Conservation (phyloP, 257 asterid species). For the Solanum sitiens region DNA sequence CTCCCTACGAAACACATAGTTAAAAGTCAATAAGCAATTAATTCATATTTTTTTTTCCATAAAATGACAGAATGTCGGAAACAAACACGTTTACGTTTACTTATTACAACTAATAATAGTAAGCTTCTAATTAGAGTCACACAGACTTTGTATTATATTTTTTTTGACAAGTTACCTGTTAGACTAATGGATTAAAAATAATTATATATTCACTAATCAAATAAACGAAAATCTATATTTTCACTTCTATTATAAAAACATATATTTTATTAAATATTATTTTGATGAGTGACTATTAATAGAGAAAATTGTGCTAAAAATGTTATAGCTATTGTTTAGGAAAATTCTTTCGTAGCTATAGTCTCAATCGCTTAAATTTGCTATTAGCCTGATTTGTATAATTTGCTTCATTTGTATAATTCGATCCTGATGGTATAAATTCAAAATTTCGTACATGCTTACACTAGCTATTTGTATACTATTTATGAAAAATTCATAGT, state of each 20-base stretch:
- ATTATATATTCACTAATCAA: not conserved
- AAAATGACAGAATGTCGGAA: not conserved
- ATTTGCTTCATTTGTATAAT: too few species aligned
- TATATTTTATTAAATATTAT: not conserved
- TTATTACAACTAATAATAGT: not conserved
- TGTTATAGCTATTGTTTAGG: too few species aligned
- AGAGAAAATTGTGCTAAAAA: too few species aligned
- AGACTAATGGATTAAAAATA: not conserved
- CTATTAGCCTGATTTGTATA: too few species aligned
- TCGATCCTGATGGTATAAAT: too few species aligned
- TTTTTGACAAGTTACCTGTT: not conserved
- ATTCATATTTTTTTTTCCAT: not conserved
- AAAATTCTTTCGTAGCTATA: too few species aligned
- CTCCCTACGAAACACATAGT: not conserved
- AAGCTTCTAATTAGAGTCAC: not conserved
- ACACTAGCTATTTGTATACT: too few species aligned
- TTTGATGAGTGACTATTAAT: not conserved
- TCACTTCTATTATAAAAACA: too few species aligned
- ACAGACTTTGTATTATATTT: not conserved
- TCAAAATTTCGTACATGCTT: too few species aligned
- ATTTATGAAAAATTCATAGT: too few species aligned
- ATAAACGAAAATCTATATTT: not conserved
- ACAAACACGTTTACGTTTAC: not conserved
- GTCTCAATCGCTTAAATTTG: too few species aligned
- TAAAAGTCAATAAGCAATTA: not conserved